Evolutionary conservation across 2,329 filamentous ascomycete genomes (phyloP), one percentile per base, ranked within the genome.

Genomic region (Waltergamsia citrina): DNA sequence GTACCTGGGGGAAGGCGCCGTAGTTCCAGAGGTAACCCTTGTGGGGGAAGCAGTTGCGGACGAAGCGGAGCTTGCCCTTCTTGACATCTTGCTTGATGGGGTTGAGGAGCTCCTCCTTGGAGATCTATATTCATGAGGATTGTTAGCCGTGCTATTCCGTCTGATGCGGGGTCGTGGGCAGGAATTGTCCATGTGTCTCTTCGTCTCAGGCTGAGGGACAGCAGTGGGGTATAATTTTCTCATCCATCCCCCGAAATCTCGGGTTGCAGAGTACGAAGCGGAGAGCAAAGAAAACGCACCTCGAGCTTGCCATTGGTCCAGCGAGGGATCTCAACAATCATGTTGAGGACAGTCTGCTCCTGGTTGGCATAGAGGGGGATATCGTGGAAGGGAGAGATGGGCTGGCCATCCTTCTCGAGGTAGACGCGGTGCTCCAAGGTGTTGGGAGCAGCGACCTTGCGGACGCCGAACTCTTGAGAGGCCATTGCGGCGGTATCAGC

Each of bases 11-110:
- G 81, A 98, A 96, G 65, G 88, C 88, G 70, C 92, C 92, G 69
- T 98, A 98, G 79, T 98, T 98, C 92, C 92, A 98, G 53, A 98
- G 85, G 69, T 98, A 98, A 49, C 92, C 92, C 79, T 98, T 96
- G 83, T 98, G 92, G 53, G 92, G 92, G 78, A 98, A 98, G 81
- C 92, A 98, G 82, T 98, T 98, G 70, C 92, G 87, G 61, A 98
- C 92, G 62, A 82, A 98, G 57, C 92, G 85, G 54, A 96, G 87
- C 78, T 95, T 96, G 77, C 90, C 92, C 78, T 98, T 96, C 84
- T 98, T 96, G 65, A 79, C 78, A 63, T 98, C 92, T 74, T 98
- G 92, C 81, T 95, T 95, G 74, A 95, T 94, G 60, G 90, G 90
- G 75, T 95, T 96, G 61, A 96, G 81, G 56, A 84, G 75, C 67